A percentile compares a stretch with the other conserved stretches of the same genome.
phyloP scores from a whole-genome alignment of 768 basidiomycete species.

The Mrakia blollopis region DNA sequence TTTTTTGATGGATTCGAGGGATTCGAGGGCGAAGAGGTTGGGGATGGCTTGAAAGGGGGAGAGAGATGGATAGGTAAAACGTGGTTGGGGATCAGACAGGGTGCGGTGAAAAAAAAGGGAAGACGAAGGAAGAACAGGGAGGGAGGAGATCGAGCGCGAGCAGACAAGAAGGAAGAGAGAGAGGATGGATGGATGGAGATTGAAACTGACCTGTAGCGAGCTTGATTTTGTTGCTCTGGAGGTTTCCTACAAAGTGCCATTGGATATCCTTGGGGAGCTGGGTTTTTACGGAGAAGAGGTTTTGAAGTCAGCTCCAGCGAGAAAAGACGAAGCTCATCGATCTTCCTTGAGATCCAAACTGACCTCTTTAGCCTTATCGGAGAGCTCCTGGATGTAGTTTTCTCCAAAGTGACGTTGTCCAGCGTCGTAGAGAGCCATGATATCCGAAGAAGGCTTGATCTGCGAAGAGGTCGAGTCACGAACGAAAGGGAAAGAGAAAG shows the following conservation, averaged over 20 bases:
- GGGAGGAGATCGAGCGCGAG: too few species aligned
- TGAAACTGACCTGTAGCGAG: conserved; percentile 63
- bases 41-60: conserved; percentile 59
- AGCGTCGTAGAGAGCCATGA: conserved; percentile 70
- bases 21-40: conserved; percentile 82
- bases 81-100: not conserved
- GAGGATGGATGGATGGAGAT: too few species aligned
- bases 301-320: not conserved
- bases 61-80: not conserved
- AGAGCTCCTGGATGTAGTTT: conserved; percentile 92
- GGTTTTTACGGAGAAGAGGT: conserved; percentile 1
- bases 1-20: conserved; percentile 71
- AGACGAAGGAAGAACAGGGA: conserved; percentile 11
- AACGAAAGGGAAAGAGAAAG: not conserved
- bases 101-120: not conserved
- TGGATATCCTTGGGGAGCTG: conserved; percentile 82
- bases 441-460: conserved; percentile 81
- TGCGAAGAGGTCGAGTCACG: not conserved
- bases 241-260: conserved; percentile 94
- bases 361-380: conserved; percentile 73
- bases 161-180: not conserved
- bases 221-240: conserved; percentile 93
- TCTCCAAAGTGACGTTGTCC: conserved; percentile 84
- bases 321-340: not conserved
- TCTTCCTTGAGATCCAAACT: conserved; percentile 37